Conservation (phyloP, 257 asterid genomes). For the Ajuga chamaepitys region DNA sequence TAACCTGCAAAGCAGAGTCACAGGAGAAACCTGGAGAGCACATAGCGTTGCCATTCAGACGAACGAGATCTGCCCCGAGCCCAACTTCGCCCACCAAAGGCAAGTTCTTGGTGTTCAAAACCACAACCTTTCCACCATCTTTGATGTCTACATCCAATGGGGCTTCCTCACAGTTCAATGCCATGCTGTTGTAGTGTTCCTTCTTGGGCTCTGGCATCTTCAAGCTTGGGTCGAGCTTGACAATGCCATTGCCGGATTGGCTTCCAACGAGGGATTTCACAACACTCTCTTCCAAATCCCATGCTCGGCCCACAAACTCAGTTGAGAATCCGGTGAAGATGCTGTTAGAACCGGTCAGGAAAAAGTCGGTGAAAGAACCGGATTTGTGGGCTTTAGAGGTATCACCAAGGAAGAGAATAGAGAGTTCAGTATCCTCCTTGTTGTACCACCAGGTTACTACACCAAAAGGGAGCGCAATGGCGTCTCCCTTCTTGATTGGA, state of each 20-base stretch:
- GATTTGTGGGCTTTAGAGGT: slow-evolving; percentile 46
- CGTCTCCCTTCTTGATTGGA: slow-evolving; percentile 80
- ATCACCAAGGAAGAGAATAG: slow-evolving; percentile 48
- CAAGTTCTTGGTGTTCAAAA: slow-evolving; percentile 76
- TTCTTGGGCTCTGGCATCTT: slow-evolving; percentile 46
- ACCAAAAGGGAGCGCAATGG: slow-evolving; percentile 85
- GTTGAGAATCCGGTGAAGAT: slow-evolving; percentile 48
- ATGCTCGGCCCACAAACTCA: slow-evolving; percentile 40
- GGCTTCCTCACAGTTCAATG: slow-evolving; percentile 51
- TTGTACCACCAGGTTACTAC: slow-evolving; percentile 87
- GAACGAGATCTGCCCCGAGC: slow-evolving; percentile 77
- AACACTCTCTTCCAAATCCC: slow-evolving; percentile 37
- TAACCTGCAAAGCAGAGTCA: slow-evolving; percentile 86
- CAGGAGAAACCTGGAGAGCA: slow-evolving; percentile 93
- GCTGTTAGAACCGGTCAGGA: slow-evolving; percentile 40
- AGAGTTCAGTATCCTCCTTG: slow-evolving; percentile 52
- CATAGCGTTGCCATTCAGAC: slow-evolving; percentile 69
- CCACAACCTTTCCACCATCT: slow-evolving; percentile 58
- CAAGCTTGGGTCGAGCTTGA: slow-evolving; percentile 24
- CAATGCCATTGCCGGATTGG: slow-evolving; percentile 33
- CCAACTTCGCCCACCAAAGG: slow-evolving; percentile 83
- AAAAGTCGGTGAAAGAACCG: slow-evolving; percentile 47
- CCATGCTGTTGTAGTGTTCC: slow-evolving; percentile 43
- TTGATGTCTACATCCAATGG: slow-evolving; percentile 49
- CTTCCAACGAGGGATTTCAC: slow-evolving; percentile 29